Base-by-base conservation (phyloP, 257 asterid genomes). In the Cruciata laevipes region DNA sequence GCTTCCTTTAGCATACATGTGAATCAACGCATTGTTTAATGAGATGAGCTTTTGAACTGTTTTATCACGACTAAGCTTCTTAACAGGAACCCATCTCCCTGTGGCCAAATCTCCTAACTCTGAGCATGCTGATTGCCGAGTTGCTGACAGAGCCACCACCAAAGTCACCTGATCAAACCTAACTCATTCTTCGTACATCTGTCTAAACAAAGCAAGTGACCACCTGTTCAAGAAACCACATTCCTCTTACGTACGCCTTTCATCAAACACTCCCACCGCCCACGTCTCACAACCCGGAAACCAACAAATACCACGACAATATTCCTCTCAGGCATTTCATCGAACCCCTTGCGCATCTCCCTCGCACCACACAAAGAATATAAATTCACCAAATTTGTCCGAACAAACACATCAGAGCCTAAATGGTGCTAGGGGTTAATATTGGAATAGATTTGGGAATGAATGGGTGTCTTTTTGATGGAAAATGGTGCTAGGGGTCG, bases 1-100 rank as follows among this genome's bases (percentile, higher is more conserved):
- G 95, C 95, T 60, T 83, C 82, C 40, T 77, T 79, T 7, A 10
- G 96, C 89, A 74, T 84, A 91, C 98, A 89, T 87, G 68, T 91
- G 92, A 61, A 89, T 78, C 75, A 91, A 76, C 11, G 95, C 81
- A 61, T 91, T 91, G 65, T 83, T 47, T 67, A 91, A 67, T 5
- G 87, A 76, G 18, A 82, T 64, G 31, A 73, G 82, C 71, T 83
- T 67, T 0, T 8, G 10, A 79, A 78, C 65, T 77, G 69, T 60
- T 63, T 81, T 23, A 40, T 37, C 55, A 61, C 12, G 35, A 70
- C 61, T 8, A 42, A 80, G 69, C 38, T 70, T 68, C 76, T 79
- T 84, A 32, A 72, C 47, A 71, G 89, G 95, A 23, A 91, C 77
- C 95, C 88, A 84, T 35, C 77, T 84, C 63, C 96, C 98, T 21